A percentile compares a stretch with the other conserved stretches of the same genome.
phyloP scores from a whole-genome alignment of 2,329 filamentous ascomycete genomes.

The Domatiomyces catenatus region DNA sequence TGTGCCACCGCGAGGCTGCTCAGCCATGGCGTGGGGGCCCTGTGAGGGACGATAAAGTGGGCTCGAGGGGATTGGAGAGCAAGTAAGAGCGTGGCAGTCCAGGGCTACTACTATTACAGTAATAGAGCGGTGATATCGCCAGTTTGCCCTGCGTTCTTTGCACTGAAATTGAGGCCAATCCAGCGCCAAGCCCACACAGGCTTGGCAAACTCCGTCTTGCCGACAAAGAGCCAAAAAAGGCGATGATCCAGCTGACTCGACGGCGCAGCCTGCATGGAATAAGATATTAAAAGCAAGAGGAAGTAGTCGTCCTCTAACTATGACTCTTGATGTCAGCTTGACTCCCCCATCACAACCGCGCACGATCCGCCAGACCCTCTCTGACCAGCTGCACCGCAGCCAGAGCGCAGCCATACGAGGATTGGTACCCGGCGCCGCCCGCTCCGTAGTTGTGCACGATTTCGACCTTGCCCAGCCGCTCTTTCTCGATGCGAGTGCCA shows the following conservation, averaged over 20 bases:
- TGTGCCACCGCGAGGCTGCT: too few relatives aligned
- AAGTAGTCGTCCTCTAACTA: too few relatives aligned
- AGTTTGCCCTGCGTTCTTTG: too few relatives aligned
- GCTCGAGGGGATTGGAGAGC: too few relatives aligned
- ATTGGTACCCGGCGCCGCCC: constrained; percentile 46
- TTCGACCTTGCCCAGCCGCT: constrained; percentile 45
- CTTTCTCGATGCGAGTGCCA: constrained; percentile 61
- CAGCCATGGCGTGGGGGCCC: too few relatives aligned
- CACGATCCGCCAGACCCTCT: constrained; percentile 25
- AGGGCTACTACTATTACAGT: not conserved
- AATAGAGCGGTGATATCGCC: not conserved
- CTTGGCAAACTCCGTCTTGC: not conserved
- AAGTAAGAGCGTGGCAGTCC: not conserved
- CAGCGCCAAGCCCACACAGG: too few relatives aligned
- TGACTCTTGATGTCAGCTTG: not conserved
- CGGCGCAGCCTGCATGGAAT: too few relatives aligned
- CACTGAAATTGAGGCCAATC: too few relatives aligned
- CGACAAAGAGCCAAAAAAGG: not conserved
- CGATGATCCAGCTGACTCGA: not conserved
- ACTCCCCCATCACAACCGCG: not conserved
- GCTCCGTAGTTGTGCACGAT: constrained; percentile 49
- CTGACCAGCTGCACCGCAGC: constrained; percentile 51
- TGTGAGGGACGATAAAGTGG: too few relatives aligned
- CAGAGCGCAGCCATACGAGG: constrained; percentile 48
- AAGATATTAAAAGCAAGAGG: too few relatives aligned